Evolutionary conservation across 495 filamentous ascomycete species (phyloP).

Genomic region (Neurospora pannonica): DNA sequence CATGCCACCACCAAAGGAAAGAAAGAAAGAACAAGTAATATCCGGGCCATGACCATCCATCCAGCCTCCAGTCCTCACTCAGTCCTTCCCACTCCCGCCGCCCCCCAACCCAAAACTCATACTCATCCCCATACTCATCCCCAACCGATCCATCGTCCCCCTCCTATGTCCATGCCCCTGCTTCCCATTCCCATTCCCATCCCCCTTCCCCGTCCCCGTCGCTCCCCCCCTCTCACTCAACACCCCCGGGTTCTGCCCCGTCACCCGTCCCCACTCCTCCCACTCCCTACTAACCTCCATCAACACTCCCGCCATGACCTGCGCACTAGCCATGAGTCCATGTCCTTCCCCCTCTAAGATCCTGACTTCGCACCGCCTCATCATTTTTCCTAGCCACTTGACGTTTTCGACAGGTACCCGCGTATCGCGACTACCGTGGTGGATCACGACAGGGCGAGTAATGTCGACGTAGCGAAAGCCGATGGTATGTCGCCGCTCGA

Average conservation of each 20-base stretch:
- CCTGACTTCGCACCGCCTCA: conserved; percentile 85
- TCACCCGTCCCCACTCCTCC: conserved; percentile 71
- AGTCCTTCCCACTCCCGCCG: neutral
- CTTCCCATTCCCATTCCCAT: neutral
- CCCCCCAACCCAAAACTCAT: neutral
- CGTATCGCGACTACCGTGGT: conserved; percentile 85
- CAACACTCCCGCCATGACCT: conserved; percentile 84
- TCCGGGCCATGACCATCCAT: neutral
- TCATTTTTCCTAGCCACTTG: conserved; percentile 85
- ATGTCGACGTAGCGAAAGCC: conserved; percentile 98
- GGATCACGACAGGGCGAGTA: conserved; percentile 78
- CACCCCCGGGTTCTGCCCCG: conserved; percentile 7
- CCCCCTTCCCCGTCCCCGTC: neutral
- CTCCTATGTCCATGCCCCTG: neutral
- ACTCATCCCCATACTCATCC: neutral
- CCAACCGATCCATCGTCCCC: neutral
- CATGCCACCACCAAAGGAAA: no score
- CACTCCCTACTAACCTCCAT: conserved; percentile 92
- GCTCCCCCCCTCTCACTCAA: neutral
- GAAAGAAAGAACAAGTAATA: no score
- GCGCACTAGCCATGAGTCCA: conserved; percentile 89
- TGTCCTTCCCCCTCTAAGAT: conserved; percentile 90
- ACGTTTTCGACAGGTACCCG: conserved; percentile 93
- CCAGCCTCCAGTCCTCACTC: no score
- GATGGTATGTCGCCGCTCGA: conserved; percentile 85